Evolutionary conservation across 2,329 filamentous ascomycete species (phyloP), one percentile per base, ranked within the genome.

Genomic region (Curvularia hawaiiensis): DNA sequence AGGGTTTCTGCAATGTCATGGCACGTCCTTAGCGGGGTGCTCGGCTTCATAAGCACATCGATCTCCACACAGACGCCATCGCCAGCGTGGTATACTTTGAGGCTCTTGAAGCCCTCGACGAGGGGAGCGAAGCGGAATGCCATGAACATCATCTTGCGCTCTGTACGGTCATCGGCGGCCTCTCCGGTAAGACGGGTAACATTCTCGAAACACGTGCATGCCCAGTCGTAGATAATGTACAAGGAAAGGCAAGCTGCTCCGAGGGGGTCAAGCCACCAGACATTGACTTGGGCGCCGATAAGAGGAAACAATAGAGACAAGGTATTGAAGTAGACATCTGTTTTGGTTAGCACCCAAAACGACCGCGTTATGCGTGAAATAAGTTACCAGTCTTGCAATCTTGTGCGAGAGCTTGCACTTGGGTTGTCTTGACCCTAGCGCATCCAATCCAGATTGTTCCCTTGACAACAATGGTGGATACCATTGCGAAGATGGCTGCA

Each of bases 191-290:
- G 76, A 2, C 85, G 80, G 1, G 81, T 82, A 46, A 88, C 81
- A 62, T 88, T 87, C 53, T 84, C 80, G 47, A 86, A 79, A 59
- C 82, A 85, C 0, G 87, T 89, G 45, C 81, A 79, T 1, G 83
- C 83, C 88, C 87, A 90, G 74, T 90, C 88, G 73, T 84, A 86
- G 64, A 90, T 89, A 71, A 90, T 88, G 76, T 83, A 89, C 4
- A 89, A 73, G 0, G 87, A 88, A 0, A 90, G 78, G 0, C 89
- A 66, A 0, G 83, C 82, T 3, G 87, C 88, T 53, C 87, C 88
- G 0, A 83, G 78, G 7, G 83, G 83, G 68, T 90, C 88, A 14
- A 90, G 79, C 87, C 87, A 90, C 87, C 88, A 90, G 14, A 88
- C 67, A 24, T 84, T 70, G 4, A 83, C 78, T 48, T 83, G 79